These are phyloP conservation scores for Phaeotremella skinneri DNA, from an alignment of 768 basidiomycete genomes.

Conservation along the genomic window DNA sequence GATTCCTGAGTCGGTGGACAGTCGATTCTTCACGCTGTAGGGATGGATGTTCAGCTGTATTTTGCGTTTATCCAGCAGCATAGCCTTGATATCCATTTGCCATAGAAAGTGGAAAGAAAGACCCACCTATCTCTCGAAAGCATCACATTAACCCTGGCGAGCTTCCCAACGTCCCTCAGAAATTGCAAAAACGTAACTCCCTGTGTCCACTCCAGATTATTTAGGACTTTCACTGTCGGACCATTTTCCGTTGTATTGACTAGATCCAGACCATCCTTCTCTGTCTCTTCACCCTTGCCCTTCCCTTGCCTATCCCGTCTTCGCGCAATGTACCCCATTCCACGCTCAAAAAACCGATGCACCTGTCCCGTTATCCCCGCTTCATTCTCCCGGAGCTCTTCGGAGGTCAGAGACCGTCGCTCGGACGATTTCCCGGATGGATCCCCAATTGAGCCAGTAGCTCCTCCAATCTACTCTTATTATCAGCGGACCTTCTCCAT, in stretches of 20 bases:
- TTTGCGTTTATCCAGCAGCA: neutral
- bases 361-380: constrained; percentile 63
- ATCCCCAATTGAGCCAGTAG: constrained; percentile 94
- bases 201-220: constrained; percentile 77
- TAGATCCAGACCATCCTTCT: no score
- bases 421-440: constrained; percentile 86
- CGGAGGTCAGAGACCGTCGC: constrained; percentile 64
- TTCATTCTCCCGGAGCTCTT: constrained; percentile 67
- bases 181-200: constrained; percentile 76
- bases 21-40: constrained; percentile 73
- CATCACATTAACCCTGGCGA: constrained; percentile 84
- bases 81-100: neutral
- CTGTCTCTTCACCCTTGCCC: constrained; percentile 7
- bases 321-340: constrained; percentile 61
- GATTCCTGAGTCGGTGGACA: constrained; percentile 74
- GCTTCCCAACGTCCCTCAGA: constrained; percentile 72
- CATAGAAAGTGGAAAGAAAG: neutral
- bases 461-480: constrained; percentile 76
- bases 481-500: neutral
- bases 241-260: neutral
- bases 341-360: constrained; percentile 68
- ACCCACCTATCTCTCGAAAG: constrained; percentile 80
- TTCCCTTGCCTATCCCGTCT: constrained; percentile 22
- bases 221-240: constrained; percentile 56
- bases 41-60: neutral